Conservation (phyloP, 352 stramenopile genomes). For the Lagenidium sp. region DNA sequence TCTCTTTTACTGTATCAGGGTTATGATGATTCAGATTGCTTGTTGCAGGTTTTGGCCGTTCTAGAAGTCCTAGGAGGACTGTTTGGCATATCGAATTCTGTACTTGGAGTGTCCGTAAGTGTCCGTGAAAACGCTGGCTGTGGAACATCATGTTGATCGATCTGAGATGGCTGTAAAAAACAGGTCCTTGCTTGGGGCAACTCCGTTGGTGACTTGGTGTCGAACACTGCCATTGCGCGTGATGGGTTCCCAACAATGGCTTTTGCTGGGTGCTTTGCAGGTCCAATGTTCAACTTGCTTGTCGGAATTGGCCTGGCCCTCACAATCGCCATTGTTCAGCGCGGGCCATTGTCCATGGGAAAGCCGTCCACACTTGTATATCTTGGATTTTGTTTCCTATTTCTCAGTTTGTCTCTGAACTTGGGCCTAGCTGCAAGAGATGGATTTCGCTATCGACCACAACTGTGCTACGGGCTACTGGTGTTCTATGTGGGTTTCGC, state of each 20-base stretch:
- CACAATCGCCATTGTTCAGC: conserved; percentile 44
- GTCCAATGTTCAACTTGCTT: conserved; percentile 76
- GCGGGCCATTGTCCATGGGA: conserved; percentile 44
- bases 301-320: conserved; percentile 58
- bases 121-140: too few species aligned
- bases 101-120: conserved; percentile 65
- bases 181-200: conserved; percentile 76
- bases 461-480: conserved; percentile 52
- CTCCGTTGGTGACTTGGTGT: conserved; percentile 70
- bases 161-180: too few species aligned
- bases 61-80: conserved; percentile 64
- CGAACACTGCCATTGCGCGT: conserved; percentile 68
- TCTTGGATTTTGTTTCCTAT: conserved; percentile 56
- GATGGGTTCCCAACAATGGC: conserved; percentile 80
- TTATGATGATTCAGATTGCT: too few species aligned
- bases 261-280: conserved; percentile 74
- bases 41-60: conserved; percentile 37
- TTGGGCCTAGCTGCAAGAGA: conserved; percentile 39
- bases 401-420: conserved; percentile 61
- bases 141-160: too few species aligned
- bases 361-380: conserved; percentile 49
- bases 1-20: too few species aligned
- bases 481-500: conserved; percentile 56
- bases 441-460: conserved; percentile 44
- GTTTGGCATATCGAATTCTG: conserved; percentile 67